A percentile compares a stretch with the other conserved stretches of the same genome.
phyloP scores from a whole-genome alignment of 768 basidiomycete species.

The Favolaschia claudopus region DNA sequence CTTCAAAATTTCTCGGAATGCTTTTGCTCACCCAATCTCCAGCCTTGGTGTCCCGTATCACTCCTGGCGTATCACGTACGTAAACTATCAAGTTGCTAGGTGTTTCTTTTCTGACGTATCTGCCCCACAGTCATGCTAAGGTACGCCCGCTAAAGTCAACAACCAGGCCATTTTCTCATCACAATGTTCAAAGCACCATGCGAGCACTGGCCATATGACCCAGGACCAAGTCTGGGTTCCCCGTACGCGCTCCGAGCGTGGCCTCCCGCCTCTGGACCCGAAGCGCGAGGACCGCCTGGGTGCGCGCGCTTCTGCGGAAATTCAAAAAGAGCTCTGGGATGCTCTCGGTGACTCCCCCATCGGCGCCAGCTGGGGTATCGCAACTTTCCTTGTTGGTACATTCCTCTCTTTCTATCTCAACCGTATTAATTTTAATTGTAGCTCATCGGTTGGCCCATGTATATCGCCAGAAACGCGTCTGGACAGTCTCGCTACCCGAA shows the following conservation, averaged over 20 bases:
- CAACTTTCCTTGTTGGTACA: conserved; percentile 64
- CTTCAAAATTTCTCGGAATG: conserved; percentile 28
- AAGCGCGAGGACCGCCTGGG: conserved; percentile 70
- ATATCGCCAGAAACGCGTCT: conserved; percentile 69
- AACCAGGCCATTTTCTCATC: too few relatives aligned
- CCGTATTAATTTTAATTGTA: conserved; percentile 32
- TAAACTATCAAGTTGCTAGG: too few relatives aligned
- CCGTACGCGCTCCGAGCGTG: conserved; percentile 75
- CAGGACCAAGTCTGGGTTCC: conserved; percentile 92
- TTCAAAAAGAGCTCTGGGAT: conserved; percentile 80
- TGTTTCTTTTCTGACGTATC: too few relatives aligned
- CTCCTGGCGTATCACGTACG: conserved; percentile 94
- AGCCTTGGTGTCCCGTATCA: conserved; percentile 95
- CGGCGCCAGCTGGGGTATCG: conserved; percentile 59
- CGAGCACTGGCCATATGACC: background rate
- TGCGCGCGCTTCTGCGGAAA: conserved; percentile 67
- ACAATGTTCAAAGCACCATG: conserved; percentile 56
- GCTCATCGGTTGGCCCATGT: conserved; percentile 71
- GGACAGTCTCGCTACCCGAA: conserved; percentile 70
- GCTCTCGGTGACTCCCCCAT: conserved; percentile 93
- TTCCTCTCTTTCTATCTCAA: background rate
- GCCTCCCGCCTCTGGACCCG: conserved; percentile 70
- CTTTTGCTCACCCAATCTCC: conserved; percentile 29
- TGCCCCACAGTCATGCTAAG: too few relatives aligned
- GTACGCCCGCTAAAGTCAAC: too few relatives aligned